Evolutionary conservation across 495 filamentous ascomycete species (phyloP).

Genomic region (Bombardia bombarda): DNA sequence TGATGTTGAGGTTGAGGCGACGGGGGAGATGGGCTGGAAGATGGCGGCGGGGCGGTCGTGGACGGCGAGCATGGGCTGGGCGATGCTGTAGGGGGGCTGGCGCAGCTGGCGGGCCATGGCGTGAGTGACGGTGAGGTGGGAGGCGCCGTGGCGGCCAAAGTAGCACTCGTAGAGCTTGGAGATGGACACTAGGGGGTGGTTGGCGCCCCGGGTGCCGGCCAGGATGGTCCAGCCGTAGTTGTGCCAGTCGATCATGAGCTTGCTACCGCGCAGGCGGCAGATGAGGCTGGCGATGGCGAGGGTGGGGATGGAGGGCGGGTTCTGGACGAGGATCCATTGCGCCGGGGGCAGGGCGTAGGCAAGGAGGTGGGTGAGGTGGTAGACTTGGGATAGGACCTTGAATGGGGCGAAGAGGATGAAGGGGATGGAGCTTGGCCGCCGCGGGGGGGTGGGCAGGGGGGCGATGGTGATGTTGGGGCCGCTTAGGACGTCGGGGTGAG

Average conservation of each 20-base stretch:
- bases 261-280: slow-evolving; percentile 70
- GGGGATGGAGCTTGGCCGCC: slow-evolving; percentile 12
- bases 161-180: slow-evolving; percentile 68
- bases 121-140: slow-evolving; percentile 79
- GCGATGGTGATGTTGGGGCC: slow-evolving; percentile 56
- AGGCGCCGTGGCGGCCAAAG: slow-evolving; percentile 59
- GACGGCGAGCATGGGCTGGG: slow-evolving; percentile 57
- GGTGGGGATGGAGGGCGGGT: slow-evolving; percentile 91
- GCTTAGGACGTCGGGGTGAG: slow-evolving; percentile 66
- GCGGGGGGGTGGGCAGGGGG: slow-evolving; percentile 23
- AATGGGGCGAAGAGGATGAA: slow-evolving; percentile 75
- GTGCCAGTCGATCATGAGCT: slow-evolving; percentile 93
- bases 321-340: slow-evolving; percentile 84
- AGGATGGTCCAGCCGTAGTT: slow-evolving; percentile 98
- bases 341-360: slow-evolving; percentile 63
- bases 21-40: slow-evolving; percentile 73
- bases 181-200: slow-evolving; percentile 68
- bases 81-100: slow-evolving; percentile 50
- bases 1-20: slow-evolving; percentile 22
- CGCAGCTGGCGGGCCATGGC: slow-evolving; percentile 75
- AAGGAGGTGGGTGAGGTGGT: slow-evolving; percentile 58
- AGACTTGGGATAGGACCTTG: slow-evolving; percentile 79
- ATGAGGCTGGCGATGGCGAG: slow-evolving; percentile 64
- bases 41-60: slow-evolving; percentile 83
- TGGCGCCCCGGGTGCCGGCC: slow-evolving; percentile 52